Evolutionary conservation across 305 asterid genomes (phyloP).

Genomic region (Ajuga reptans): DNA sequence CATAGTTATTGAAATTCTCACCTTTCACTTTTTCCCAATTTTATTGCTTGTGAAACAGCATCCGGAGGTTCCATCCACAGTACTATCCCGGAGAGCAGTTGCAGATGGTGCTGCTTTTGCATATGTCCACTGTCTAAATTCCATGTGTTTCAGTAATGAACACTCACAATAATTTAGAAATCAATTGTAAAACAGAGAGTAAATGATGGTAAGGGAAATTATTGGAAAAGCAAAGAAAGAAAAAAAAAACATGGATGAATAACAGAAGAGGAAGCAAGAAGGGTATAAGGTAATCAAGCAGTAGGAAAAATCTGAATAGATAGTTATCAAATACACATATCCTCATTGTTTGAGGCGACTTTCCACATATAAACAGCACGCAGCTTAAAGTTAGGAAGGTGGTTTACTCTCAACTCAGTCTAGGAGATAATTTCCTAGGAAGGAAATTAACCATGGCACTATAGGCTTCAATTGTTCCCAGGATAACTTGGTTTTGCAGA

Average conservation of each 20-base stretch:
- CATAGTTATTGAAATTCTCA: conserved; percentile 20
- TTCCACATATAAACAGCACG: neutral
- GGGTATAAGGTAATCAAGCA: neutral
- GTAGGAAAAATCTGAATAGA: neutral
- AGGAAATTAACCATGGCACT: neutral
- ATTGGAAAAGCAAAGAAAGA: neutral
- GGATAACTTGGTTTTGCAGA: neutral
- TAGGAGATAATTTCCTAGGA: neutral
- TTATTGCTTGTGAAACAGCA: conserved; percentile 61
- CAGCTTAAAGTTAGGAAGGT: neutral
- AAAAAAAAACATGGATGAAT: too few species aligned
- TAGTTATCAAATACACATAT: neutral
- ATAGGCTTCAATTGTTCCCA: neutral
- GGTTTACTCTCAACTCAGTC: neutral
- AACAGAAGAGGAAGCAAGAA: neutral
- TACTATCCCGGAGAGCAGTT: conserved; percentile 66
- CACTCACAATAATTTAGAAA: conserved; percentile 3
- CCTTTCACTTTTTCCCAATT: conserved; percentile 92
- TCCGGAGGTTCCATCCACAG: conserved; percentile 93
- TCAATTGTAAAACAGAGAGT: neutral
- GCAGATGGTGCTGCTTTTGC: conserved; percentile 79
- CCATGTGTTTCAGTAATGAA: conserved; percentile 22
- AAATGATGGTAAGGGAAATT: neutral
- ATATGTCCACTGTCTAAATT: conserved; percentile 55
- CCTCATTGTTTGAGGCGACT: neutral